Evolutionary conservation across 768 basidiomycete genomes (phyloP).

Genomic region (Rubroboletus satanas): DNA sequence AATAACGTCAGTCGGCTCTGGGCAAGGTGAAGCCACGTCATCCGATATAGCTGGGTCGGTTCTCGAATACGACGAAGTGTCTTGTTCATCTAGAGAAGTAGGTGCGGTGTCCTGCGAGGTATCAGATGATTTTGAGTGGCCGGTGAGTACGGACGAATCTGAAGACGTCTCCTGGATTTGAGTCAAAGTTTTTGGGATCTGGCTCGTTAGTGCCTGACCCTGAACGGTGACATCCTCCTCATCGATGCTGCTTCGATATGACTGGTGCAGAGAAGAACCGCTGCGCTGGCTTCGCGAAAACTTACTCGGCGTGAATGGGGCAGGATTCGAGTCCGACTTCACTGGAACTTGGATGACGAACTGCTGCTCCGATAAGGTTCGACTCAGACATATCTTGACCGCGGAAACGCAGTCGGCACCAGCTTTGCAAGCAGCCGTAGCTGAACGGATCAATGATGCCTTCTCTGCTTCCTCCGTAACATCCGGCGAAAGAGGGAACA

Average conservation of each 20-base stretch:
- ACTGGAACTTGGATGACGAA: conserved; percentile 64
- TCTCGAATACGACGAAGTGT: conserved; percentile 30
- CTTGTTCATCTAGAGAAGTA: conserved; percentile 47
- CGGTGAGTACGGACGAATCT: conserved; percentile 43
- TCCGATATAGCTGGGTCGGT: conserved; percentile 27
- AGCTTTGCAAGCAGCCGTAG: conserved; percentile 82
- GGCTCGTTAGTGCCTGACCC: conserved; percentile 36
- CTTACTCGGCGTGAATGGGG: conserved; percentile 46
- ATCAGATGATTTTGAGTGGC: conserved; percentile 43
- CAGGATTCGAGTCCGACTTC: conserved; percentile 41
- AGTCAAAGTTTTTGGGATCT: conserved; percentile 11
- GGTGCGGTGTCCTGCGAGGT: conserved; percentile 47
- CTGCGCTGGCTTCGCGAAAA: conserved; percentile 40
- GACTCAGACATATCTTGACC: conserved; percentile 76
- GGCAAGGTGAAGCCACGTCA: conserved; percentile 27
- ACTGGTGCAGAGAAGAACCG: conserved; percentile 35
- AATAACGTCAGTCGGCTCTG: conserved; percentile 40
- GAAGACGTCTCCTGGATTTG: conserved; percentile 43
- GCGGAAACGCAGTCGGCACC: conserved; percentile 86
- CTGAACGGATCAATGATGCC: conserved; percentile 70
- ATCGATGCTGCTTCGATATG: conserved; percentile 39
- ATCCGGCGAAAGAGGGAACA: conserved; percentile 41
- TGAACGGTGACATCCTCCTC: conserved; percentile 65
- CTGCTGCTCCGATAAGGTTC: conserved; percentile 55
- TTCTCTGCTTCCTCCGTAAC: conserved; percentile 82